Evolutionary conservation across 208 protist species (phyloP).

Genomic region (Kentomonas sorsogonicus): DNA sequence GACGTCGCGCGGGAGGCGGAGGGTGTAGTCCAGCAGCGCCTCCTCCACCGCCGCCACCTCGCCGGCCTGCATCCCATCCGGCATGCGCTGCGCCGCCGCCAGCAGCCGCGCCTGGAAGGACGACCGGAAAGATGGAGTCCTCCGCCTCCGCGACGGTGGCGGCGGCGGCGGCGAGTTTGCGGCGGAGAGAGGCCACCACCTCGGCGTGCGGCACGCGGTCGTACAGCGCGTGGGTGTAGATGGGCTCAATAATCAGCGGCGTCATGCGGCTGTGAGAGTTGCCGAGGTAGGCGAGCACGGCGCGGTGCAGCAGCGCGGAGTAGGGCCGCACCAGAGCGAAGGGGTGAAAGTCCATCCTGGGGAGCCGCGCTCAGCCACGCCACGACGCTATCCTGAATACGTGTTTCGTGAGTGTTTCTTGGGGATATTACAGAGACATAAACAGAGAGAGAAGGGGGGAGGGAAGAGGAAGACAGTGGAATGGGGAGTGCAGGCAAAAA

Average conservation of each 20-base stretch:
- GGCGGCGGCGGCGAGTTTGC: too few relatives aligned
- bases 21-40: background rate
- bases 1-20: conserved; percentile 2
- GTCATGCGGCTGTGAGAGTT: background rate
- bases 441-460: conserved; percentile 5
- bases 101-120: background rate
- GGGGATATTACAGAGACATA: conserved; percentile 7
- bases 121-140: too few relatives aligned
- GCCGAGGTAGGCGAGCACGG: conserved; percentile 18
- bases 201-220: conserved; percentile 52
- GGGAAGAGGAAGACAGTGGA: too few relatives aligned
- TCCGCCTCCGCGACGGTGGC: too few relatives aligned
- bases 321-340: conserved; percentile 47
- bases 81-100: background rate
- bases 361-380: conserved; percentile 12
- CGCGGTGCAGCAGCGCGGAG: conserved; percentile 30
- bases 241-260: conserved; percentile 24
- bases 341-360: conserved; percentile 45
- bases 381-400: conserved; percentile 31
- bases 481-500: too few relatives aligned
- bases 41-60: background rate
- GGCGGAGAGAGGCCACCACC: conserved; percentile 30
- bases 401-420: conserved; percentile 1
- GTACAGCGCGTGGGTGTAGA: conserved; percentile 34
- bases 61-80: background rate